Conservation (phyloP, 2,329 filamentous ascomycete genomes). For the Parascedosporium putredinis region DNA sequence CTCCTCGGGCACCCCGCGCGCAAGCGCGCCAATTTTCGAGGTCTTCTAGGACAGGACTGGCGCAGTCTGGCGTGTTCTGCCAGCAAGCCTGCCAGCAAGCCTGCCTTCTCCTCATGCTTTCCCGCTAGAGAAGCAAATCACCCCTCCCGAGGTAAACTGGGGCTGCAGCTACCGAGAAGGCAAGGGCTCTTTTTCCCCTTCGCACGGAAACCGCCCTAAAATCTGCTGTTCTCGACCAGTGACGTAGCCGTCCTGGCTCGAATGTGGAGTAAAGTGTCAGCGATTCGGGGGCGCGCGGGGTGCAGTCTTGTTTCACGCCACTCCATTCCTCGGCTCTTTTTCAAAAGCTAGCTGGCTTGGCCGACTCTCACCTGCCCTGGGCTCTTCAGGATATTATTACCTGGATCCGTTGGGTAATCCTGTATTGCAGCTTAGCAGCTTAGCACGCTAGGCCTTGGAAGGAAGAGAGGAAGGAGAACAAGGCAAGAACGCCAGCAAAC, state of each 20-base stretch:
- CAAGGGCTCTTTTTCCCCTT: neutral
- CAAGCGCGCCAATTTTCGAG: neutral
- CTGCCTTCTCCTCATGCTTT: neutral
- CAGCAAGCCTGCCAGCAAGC: too few relatives aligned
- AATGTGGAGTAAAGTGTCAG: neutral
- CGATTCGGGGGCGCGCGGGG: neutral
- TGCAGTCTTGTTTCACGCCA: neutral
- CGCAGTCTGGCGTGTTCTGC: too few relatives aligned
- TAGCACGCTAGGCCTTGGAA: too few relatives aligned
- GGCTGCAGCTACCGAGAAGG: neutral
- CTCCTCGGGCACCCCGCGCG: neutral
- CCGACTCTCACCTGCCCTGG: too few relatives aligned
- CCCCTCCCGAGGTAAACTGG: neutral
- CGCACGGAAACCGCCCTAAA: neutral
- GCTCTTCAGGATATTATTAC: too few relatives aligned
- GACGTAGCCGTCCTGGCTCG: neutral
- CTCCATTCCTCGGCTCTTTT: conserved; percentile 3
- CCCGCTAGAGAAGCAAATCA: neutral
- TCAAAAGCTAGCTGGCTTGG: neutral
- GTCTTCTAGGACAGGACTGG: too few relatives aligned
- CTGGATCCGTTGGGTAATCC: too few relatives aligned
- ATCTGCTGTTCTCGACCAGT: neutral
- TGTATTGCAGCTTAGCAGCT: too few relatives aligned
- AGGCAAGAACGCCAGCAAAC: too few relatives aligned
- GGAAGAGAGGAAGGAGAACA: too few relatives aligned